A percentile compares a stretch with the other conserved stretches of the same genome.
phyloP scores from a whole-genome alignment of 208 protist species.

The Acanthamoeba royreba region DNA sequence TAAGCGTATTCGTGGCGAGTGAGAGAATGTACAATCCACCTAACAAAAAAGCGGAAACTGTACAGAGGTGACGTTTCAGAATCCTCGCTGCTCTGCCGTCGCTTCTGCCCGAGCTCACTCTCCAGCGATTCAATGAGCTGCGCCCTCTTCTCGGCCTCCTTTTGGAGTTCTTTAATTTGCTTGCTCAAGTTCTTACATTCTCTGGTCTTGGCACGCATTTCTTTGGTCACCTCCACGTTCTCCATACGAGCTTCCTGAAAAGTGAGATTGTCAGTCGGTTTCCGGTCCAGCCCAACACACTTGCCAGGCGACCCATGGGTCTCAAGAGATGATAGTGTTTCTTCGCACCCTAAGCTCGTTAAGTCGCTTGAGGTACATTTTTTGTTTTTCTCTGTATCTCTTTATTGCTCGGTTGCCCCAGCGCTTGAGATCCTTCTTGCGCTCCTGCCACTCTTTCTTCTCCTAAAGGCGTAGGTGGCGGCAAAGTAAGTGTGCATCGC shows the following conservation, averaged over 20 bases:
- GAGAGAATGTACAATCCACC: too few relatives aligned
- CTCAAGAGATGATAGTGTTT: not conserved
- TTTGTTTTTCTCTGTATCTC: not conserved
- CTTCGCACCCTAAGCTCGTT: not conserved
- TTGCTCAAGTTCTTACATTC: not conserved
- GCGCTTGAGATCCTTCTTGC: conserved; percentile 28
- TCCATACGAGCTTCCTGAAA: not conserved
- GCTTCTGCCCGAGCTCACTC: not conserved
- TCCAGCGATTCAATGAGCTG: not conserved
- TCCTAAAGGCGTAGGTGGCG: not conserved
- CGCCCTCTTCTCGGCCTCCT: not conserved
- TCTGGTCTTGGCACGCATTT: not conserved
- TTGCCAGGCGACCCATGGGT: too few relatives aligned
- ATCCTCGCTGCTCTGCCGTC: not conserved
- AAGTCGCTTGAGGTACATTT: not conserved
- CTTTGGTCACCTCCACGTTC: conserved; percentile 3
- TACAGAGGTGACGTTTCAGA: too few relatives aligned
- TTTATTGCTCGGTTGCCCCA: conserved; percentile 23
- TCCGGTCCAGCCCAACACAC: too few relatives aligned
- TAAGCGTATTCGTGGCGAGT: too few relatives aligned
- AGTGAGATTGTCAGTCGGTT: too few relatives aligned
- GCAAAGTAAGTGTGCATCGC: not conserved
- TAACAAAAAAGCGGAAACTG: too few relatives aligned
- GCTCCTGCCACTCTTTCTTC: conserved; percentile 15
- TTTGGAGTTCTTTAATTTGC: not conserved